Evolutionary conservation across 208 protist genomes (phyloP).

Genomic region (Trypanosoma lewisi): DNA sequence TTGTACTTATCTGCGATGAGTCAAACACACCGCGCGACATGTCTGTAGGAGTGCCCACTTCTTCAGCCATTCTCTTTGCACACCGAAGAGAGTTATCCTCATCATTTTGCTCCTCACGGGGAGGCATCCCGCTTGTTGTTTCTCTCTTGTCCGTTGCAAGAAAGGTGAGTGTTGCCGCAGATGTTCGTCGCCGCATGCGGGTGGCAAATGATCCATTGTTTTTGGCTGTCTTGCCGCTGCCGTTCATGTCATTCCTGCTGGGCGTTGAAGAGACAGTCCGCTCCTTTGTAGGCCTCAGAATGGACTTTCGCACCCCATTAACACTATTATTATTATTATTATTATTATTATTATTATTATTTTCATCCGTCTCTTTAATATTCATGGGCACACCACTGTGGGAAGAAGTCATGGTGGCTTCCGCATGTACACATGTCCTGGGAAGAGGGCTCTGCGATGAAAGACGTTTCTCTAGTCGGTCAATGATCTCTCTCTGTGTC

Average conservation of each 20-base stretch:
- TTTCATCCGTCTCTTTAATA: not conserved
- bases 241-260: not conserved
- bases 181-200: slow-evolving; percentile 32
- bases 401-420: too few species aligned
- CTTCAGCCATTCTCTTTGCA: not conserved
- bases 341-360: not conserved
- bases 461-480: slow-evolving; percentile 1
- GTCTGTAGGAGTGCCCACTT: not conserved
- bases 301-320: not conserved
- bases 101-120: not conserved
- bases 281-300: not conserved
- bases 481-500: slow-evolving; percentile 15
- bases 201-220: slow-evolving; percentile 24
- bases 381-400: too few species aligned
- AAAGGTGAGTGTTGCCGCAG: slow-evolving; percentile 11
- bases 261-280: not conserved
- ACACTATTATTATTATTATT: not conserved
- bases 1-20: not conserved
- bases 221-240: not conserved
- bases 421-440: not conserved
- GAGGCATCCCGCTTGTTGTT: not conserved
- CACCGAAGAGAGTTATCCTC: not conserved
- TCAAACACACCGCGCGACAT: not conserved
- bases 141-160: not conserved
- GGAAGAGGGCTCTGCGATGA: not conserved